A percentile compares a stretch with the other conserved stretches of the same genome.
phyloP scores from a whole-genome alignment of 2,329 filamentous ascomycete genomes.

The Penicillium fuscoglaucum region DNA sequence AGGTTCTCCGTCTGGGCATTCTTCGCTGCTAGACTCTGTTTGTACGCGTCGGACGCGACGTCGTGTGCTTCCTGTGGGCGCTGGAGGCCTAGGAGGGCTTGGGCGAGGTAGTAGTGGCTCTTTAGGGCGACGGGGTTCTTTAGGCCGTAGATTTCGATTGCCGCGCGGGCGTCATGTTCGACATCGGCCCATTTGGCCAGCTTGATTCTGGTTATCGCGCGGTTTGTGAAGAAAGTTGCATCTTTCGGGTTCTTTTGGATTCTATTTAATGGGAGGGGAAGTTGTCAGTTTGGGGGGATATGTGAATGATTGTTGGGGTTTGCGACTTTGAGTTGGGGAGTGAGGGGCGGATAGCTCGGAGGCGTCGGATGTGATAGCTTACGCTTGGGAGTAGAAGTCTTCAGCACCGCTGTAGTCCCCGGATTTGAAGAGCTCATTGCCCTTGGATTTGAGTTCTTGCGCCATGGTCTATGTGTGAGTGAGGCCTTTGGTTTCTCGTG shows the following conservation, averaged over 20 bases:
- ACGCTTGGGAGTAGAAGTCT: constrained; percentile 51
- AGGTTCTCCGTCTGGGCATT: constrained; percentile 70
- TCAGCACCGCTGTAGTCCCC: constrained; percentile 49
- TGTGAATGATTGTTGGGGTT: not conserved
- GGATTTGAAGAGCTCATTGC: constrained; percentile 49
- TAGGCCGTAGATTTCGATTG: constrained; percentile 63
- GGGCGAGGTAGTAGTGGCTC: constrained; percentile 77
- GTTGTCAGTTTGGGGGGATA: not conserved
- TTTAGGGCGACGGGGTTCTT: constrained; percentile 67
- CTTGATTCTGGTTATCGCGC: constrained; percentile 77
- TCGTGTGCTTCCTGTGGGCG: constrained; percentile 71
- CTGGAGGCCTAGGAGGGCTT: constrained; percentile 74
- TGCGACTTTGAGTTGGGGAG: not conserved
- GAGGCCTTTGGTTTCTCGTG: not conserved
- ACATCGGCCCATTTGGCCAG: constrained; percentile 71
- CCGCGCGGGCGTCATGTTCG: constrained; percentile 73
- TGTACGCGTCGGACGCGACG: constrained; percentile 71
- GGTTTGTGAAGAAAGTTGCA: constrained; percentile 81
- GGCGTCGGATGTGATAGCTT: constrained; percentile 15
- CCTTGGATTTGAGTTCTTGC: constrained; percentile 45
- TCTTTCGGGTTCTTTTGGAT: constrained; percentile 78
- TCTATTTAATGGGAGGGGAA: constrained; percentile 42
- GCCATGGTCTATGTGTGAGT: constrained; percentile 29
- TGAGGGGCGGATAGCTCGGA: not conserved
- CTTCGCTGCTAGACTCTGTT: constrained; percentile 62